These are phyloP conservation scores for Penicillium sclerotigenum DNA, from an alignment of 2,329 filamentous ascomycete species.

Conservation along the genomic window DNA sequence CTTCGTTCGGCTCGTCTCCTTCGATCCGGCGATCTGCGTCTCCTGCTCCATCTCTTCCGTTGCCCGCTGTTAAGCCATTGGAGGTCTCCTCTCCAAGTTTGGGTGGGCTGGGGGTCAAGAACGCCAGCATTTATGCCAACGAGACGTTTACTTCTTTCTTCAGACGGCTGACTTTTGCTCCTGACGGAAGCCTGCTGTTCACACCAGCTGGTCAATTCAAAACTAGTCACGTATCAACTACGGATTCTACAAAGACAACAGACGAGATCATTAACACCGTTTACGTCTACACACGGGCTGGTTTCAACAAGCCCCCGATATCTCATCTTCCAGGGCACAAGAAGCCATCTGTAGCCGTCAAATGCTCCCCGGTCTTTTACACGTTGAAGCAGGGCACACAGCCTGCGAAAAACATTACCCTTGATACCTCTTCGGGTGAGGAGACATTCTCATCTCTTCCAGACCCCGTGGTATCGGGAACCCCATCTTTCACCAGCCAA, in stretches of 20 bases:
- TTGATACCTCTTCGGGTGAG: constrained; percentile 86
- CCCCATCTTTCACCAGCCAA: constrained; percentile 40
- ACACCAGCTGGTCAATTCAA: constrained; percentile 96
- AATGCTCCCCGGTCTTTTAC: constrained; percentile 89
- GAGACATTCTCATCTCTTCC: constrained; percentile 80
- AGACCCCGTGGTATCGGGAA: constrained; percentile 67
- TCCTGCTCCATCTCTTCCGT: constrained; percentile 85
- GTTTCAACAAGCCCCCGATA: constrained; percentile 93
- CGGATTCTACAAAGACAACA: constrained; percentile 65
- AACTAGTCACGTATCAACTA: constrained; percentile 65
- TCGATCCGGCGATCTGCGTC: constrained; percentile 84
- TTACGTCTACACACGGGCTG: constrained; percentile 94
- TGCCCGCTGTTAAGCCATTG: constrained; percentile 93
- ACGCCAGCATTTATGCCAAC: constrained; percentile 89
- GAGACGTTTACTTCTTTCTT: constrained; percentile 98
- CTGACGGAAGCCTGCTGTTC: constrained; percentile 88
- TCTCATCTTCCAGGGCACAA: constrained; percentile 95
- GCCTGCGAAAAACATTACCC: constrained; percentile 81
- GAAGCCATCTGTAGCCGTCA: constrained; percentile 93
- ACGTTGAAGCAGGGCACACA: constrained; percentile 67
- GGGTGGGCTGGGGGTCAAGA: constrained; percentile 66
- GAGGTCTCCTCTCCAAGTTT: constrained; percentile 77
- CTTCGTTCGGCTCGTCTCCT: constrained; percentile 77
- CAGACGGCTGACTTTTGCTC: constrained; percentile 85
- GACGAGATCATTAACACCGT: constrained; percentile 96